phyloP scores from a whole-genome alignment of 129 eudicot species.

The Chrysanthemum lavandulifolium region DNA sequence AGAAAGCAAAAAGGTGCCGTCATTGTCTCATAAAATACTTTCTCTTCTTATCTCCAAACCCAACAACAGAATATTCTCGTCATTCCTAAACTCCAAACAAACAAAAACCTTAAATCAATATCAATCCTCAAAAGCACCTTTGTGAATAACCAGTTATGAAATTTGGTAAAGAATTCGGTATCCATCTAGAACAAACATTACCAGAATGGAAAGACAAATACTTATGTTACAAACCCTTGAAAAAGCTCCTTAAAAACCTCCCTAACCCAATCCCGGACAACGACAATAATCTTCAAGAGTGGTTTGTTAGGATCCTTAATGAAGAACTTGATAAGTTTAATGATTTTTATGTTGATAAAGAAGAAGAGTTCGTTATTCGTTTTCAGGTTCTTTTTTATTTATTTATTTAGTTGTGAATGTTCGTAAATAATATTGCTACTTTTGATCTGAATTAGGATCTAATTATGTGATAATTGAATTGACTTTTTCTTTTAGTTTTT shows the following conservation, averaged over 20 bases:
- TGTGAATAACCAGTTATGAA: constrained; percentile 43
- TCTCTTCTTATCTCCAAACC: constrained; percentile 14
- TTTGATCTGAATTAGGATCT: too few species aligned
- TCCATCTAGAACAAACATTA: constrained; percentile 82
- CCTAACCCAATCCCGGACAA: constrained; percentile 48
- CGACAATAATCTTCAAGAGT: constrained; percentile 47
- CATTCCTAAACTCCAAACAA: not conserved
- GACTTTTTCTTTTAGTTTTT: too few species aligned
- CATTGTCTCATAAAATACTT: not conserved
- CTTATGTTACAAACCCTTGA: constrained; percentile 81
- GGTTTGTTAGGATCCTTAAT: constrained; percentile 72
- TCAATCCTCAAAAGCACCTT: too few species aligned
- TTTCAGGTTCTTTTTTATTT: constrained; percentile 56
- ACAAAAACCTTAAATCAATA: too few species aligned
- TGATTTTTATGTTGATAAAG: constrained; percentile 91
- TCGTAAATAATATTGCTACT: too few species aligned
- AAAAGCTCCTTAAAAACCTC: constrained; percentile 68
- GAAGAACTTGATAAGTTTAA: constrained; percentile 84
- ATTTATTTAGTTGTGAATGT: not conserved
- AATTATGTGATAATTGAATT: too few species aligned
- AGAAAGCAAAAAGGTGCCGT: constrained; percentile 3
- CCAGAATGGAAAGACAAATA: constrained; percentile 98
- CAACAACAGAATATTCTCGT: not conserved
- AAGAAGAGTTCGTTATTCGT: constrained; percentile 82
- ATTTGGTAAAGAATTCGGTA: constrained; percentile 83